Conservation (phyloP, 2,329 filamentous ascomycete genomes). For the Neurospora sp. region DNA sequence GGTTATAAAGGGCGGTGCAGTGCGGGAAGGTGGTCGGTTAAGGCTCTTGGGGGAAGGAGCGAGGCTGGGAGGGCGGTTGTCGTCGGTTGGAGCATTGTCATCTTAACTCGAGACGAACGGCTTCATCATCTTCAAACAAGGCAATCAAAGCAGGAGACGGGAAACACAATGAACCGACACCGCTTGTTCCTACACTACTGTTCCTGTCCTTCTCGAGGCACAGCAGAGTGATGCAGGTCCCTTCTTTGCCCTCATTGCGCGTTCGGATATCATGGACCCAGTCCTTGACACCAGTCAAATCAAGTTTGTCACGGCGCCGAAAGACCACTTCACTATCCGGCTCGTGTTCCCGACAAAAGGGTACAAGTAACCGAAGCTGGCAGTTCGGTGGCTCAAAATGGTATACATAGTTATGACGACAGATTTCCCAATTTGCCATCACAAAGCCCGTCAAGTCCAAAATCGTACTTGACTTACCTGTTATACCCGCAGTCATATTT, state of each 20-base stretch:
- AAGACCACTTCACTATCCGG: too few relatives aligned
- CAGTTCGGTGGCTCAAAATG: too few relatives aligned
- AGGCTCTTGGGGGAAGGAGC: neutral
- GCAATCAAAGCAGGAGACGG: neutral
- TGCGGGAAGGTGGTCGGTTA: neutral
- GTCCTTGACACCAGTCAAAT: too few relatives aligned
- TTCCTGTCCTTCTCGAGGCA: neutral
- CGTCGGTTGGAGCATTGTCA: neutral
- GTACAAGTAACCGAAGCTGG: too few relatives aligned
- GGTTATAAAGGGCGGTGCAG: neutral
- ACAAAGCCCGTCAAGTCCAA: neutral
- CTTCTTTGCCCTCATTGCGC: neutral
- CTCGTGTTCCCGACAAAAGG: too few relatives aligned
- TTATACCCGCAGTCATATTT: neutral
- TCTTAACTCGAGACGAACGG: fast-evolving
- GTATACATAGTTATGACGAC: too few relatives aligned
- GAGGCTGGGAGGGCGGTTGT: neutral
- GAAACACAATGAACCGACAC: neutral
- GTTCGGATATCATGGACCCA: neutral
- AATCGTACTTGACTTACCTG: neutral
- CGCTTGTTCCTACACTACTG: neutral
- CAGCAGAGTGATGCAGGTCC: neutral
- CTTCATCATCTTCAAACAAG: neutral
- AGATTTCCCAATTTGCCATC: too few relatives aligned
- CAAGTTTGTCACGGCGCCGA: too few relatives aligned